Evolutionary conservation across 1,139 yeast genomes (phyloP), one percentile per base, ranked within the genome.

Genomic region (Hyphopichia fennica): DNA sequence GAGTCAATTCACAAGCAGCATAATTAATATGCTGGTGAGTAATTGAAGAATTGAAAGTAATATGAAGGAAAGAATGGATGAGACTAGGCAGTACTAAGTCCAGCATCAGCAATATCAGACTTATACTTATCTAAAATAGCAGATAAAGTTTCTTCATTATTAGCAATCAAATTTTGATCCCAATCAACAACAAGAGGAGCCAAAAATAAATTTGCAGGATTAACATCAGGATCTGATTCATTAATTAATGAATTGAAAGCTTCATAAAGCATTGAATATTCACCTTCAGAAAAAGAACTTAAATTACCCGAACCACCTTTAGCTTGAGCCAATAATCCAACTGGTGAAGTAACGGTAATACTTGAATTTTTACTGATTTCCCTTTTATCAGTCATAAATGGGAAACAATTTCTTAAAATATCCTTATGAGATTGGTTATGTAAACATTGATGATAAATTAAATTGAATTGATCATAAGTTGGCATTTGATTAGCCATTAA

Each of bases 181-280:
- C 79, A 73, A 51, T 73, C 79, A 35, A 72, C 67, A 30, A 73
- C 63, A 54, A 73, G 67, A 0, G 79, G 79, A 1, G 77, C 72
- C 43, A 51, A 54, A 50, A 73, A 73, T 11, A 73, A 58, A 25
- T 67, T 65, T 6, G 62, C 50, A 4, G 74, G 65, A 37, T 62
- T 61, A n/a, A 61, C 56, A 13, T 58, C 65, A 9, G 61, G 55
- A 7, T 58, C 56, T 23, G 50, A 45, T 3, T 48, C 46, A 25
- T 62, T 62, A 27, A 60, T 53, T 30, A 68, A 54, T 34, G 57
- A 56, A 37, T 62, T 56, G 53, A 70, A 73, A 2, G 74, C 72
- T 40, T 72, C 76, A 45, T 62, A 63, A 33, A 73, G 65, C 58
- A 67, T 57, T 35, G 56, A 54, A 51, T 73, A 73, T 46, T 73